Evolutionary conservation across 1,284 basidiomycete species (phyloP).

Genomic region (Marasmius tenuissimus): DNA sequence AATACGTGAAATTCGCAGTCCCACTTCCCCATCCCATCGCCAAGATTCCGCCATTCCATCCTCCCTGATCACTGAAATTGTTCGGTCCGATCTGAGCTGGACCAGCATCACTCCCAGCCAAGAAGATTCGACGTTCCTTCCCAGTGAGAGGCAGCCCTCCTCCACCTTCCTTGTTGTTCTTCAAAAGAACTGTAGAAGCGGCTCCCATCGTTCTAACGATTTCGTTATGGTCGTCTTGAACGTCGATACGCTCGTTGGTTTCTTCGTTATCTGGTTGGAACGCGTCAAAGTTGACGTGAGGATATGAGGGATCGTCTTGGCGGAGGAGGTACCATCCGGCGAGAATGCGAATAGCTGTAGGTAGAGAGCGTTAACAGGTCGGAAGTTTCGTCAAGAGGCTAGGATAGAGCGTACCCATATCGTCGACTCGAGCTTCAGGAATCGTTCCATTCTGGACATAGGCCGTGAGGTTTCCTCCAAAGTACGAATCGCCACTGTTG

Average conservation of each 20-base stretch:
- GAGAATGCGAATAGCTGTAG: conserved; percentile 53
- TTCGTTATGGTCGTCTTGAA: conserved; percentile 72
- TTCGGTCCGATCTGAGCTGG: conserved; percentile 73
- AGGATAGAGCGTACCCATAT: conserved; percentile 46
- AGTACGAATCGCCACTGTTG: conserved; percentile 51
- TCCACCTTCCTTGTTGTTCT: conserved; percentile 55
- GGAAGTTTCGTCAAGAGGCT: background rate
- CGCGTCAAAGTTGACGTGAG: conserved; percentile 59
- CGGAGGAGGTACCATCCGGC: conserved; percentile 60
- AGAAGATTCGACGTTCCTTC: conserved; percentile 54
- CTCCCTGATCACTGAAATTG: conserved; percentile 64
- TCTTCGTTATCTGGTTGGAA: conserved; percentile 51
- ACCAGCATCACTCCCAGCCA: conserved; percentile 73
- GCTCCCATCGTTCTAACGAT: conserved; percentile 75
- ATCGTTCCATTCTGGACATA: conserved; percentile 74
- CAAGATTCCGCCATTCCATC: conserved; percentile 66
- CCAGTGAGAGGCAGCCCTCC: conserved; percentile 63
- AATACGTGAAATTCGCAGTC: conserved; percentile 60
- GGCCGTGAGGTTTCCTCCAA: conserved; percentile 61
- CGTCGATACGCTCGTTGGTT: conserved; percentile 70
- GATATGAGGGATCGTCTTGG: conserved; percentile 65
- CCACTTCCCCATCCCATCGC: conserved; percentile 87
- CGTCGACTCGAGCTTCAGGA: conserved; percentile 60
- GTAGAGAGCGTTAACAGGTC: background rate
- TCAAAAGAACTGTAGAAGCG: conserved; percentile 78